A percentile compares a stretch with the other conserved stretches of the same genome.
Conservation (phyloP, 2,329 filamentous ascomycete species). For the Penicillium sp. region DNA sequence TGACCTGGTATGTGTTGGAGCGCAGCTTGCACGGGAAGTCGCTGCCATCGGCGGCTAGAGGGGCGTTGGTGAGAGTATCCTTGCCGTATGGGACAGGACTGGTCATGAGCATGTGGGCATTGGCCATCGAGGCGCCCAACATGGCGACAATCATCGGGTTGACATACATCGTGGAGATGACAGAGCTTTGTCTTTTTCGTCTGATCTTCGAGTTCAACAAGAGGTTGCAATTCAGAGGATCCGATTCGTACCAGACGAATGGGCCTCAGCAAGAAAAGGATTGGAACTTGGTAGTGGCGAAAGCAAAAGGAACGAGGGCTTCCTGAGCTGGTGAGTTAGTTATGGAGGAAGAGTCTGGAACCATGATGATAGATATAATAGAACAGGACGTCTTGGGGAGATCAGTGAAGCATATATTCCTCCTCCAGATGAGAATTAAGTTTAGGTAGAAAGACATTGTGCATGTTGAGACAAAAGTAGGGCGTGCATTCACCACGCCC, state of each 20-base stretch:
- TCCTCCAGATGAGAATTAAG: neutral
- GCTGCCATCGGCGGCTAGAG: constrained; percentile 58
- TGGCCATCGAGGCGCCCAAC: constrained; percentile 55
- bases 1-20: constrained; percentile 39
- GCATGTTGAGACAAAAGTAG: too few relatives aligned
- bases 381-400: neutral
- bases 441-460: too few relatives aligned
- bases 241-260: constrained; percentile 39
- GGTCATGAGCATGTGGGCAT: constrained; percentile 74
- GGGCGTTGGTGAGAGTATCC: constrained; percentile 57
- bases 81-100: constrained; percentile 63
- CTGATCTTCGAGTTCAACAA: constrained; percentile 16
- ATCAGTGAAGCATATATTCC: neutral
- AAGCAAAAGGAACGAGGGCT: constrained; percentile 12
- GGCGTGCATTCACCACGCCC: too few relatives aligned
- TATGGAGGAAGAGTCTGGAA: constrained; percentile 1
- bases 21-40: constrained; percentile 82
- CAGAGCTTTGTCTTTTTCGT: constrained; percentile 11
- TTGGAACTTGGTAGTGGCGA: constrained; percentile 21
- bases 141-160: constrained; percentile 40
- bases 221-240: constrained; percentile 17
- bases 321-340: constrained; percentile 18
- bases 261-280: constrained; percentile 23
- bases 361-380: neutral
- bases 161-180: constrained; percentile 29